Base-by-base conservation (phyloP, 139 green algal genomes). In the Chlorella sp. region DNA sequence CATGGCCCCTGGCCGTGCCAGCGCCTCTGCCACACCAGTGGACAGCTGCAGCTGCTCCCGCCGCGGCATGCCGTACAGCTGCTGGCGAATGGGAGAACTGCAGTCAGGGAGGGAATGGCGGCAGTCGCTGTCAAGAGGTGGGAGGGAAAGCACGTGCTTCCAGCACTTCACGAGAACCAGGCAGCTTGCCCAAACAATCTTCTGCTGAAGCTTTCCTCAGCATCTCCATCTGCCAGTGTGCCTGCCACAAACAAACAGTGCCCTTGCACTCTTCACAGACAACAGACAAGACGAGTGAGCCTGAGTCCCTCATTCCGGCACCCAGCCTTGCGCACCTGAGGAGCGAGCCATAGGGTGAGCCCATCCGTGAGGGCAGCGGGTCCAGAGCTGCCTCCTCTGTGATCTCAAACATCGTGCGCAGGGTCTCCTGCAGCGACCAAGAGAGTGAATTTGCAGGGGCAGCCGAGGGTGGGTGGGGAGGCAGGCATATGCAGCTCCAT, bases 351-450 rank as follows among this genome's bases (percentile, higher is more conserved):
- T 89, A 80, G 42, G 91, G 85, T 3, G 88, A 78, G 26, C 66
- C 83, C 11, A 53, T 61, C 14, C 82, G 75, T 16, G 88, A 92
- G 68, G 91, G 89, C 60, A 91, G 64, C 57, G 88, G 91, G 86
- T 90, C 81, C 86, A 84, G 76, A 24, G 90, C 83, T 61, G 84
- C 85, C 39, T 90, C 92, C 86, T 93, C 89, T 18, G 91, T 89
- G 57, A 91, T 60, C 73, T 95, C 86, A 83, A 95, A 93, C 86
- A 95, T 95, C 37, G 86, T 79, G 61, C 89, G 86, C 34, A 95
- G 89, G 15, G 92, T 95, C 34, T 90, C 91, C 90, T 94, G 91
- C 77, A 71, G 79, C 28, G 21, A 53, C 0, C 2, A 32, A 1
- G 16, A 48, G n/a, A n/a, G 48, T 57, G 48, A 57, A 9, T 57